Percentiles rank a stretch among this genome's conserved stretches.
Evolutionary conservation across 345 rosid genomes (phyloP).

Genomic region (Corchorus olitorius): DNA sequence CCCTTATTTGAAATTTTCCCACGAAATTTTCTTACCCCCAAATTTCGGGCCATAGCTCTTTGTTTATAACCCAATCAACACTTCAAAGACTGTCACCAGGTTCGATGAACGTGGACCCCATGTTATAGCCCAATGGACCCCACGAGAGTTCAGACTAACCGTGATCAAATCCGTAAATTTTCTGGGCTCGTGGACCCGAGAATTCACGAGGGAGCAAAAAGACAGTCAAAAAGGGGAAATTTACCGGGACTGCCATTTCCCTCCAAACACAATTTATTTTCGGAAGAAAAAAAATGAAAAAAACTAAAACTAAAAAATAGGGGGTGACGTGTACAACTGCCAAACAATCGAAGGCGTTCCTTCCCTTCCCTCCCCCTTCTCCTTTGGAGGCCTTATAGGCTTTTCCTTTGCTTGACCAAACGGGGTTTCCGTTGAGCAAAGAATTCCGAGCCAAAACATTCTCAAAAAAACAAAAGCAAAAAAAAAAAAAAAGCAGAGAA

Average conservation of each 20-base stretch:
- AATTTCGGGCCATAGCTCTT: too few relatives aligned
- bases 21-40: too few relatives aligned
- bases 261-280: constrained; percentile 7
- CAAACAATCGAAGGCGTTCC: constrained; percentile 27
- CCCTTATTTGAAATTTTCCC: too few relatives aligned
- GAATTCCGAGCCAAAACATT: not conserved
- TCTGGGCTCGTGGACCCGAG: not conserved
- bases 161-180: constrained; percentile 7
- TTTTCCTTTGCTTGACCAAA: constrained; percentile 31
- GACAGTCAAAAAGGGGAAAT: not conserved
- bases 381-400: constrained; percentile 24
- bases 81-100: not conserved
- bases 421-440: constrained; percentile 40
- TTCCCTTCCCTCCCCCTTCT: constrained; percentile 3
- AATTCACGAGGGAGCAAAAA: not conserved
- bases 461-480: not conserved
- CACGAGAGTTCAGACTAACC: not conserved
- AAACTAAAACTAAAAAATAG: constrained; percentile 20
- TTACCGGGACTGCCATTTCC: constrained; percentile 16
- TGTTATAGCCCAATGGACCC: not conserved
- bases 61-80: too few relatives aligned
- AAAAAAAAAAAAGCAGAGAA: not conserved
- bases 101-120: not conserved
- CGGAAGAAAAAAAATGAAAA: not conserved
- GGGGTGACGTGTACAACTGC: constrained; percentile 56